Evolutionary conservation across 352 stramenopile genomes (phyloP).

Genomic region (Phytophthora aleatoria): DNA sequence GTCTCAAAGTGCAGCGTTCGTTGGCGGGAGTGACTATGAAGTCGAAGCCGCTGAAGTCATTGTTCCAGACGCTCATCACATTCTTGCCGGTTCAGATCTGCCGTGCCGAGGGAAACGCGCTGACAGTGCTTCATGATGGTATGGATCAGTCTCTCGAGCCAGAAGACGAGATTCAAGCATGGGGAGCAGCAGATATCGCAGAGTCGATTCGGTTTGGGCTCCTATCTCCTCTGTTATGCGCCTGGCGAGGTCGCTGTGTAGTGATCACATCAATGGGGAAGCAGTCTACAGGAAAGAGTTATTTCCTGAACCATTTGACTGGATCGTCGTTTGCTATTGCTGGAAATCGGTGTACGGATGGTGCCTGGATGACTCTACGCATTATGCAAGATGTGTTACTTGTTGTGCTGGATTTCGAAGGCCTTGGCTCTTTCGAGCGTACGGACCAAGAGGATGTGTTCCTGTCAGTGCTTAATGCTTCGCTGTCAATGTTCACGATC

Average conservation of each 20-base stretch:
- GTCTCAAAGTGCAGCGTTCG: slow-evolving; percentile 6
- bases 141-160: slow-evolving; percentile 31
- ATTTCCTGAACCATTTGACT: slow-evolving; percentile 80
- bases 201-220: slow-evolving; percentile 52
- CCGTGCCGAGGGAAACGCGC: slow-evolving; percentile 59
- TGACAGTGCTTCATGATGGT: slow-evolving; percentile 60
- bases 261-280: slow-evolving; percentile 72
- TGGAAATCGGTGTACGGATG: slow-evolving; percentile 64
- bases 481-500: slow-evolving; percentile 72
- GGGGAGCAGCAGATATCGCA: slow-evolving; percentile 49
- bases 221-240: slow-evolving; percentile 43
- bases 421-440: slow-evolving; percentile 71
- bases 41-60: slow-evolving; percentile 18
- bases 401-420: slow-evolving; percentile 84
- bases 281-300: slow-evolving; percentile 82
- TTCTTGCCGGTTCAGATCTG: slow-evolving; percentile 82
- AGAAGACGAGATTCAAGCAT: slow-evolving; percentile 29
- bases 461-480: slow-evolving; percentile 72
- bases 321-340: slow-evolving; percentile 76
- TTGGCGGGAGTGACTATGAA: slow-evolving; percentile 9
- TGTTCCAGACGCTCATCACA: slow-evolving; percentile 56
- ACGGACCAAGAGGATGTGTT: slow-evolving; percentile 82
- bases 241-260: slow-evolving; percentile 48
- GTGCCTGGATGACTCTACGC: slow-evolving; percentile 65
- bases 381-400: slow-evolving; percentile 53